Base-by-base conservation (phyloP, 176 grass and related monocot genomes). In the Dactylis glomerata region DNA sequence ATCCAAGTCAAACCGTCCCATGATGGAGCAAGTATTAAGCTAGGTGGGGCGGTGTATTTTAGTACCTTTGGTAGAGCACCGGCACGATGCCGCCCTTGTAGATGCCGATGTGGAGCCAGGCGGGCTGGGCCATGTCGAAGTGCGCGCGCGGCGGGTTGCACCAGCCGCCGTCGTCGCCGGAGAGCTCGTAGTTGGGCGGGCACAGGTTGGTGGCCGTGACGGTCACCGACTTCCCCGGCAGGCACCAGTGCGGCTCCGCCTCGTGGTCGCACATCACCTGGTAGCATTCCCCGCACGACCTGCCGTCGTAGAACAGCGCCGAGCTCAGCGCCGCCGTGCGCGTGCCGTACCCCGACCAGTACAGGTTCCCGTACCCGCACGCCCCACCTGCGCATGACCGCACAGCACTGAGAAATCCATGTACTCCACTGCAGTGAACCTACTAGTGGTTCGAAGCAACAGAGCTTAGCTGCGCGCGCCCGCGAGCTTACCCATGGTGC, bases 241-340 rank as follows among this genome's bases (percentile, higher is more conserved):
- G 11, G 85, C 94, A 97, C 68, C 68, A 81, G 28, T 14, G 1
- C 31, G 52, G 8, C 52, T 27, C 31, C 8, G 57, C 0, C 77
- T 64, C 38, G 57, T n/a, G 67, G 26, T 37, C 26, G 78, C 94
- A 94, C 12, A 38, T 58, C 36, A 97, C 84, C 73, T 74, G 17
- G 79, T 81, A 97, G 88, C 92, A 94, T 65, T 89, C 37, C 28
- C 92, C 92, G 83, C 88, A 94, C 44, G 82, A 84, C 42, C 75
- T 79, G 57, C 87, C 87, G 74, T 83, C 83, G 83, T 83, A 83
- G 91, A 98, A 98, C 42, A 98, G 91, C 19, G 83, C 85, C 31
- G 89, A 83, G 91, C 96, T 98, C 73, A 98, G 85, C 51, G 96
- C 96, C 70, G 96, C 91, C 10, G 96, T 98, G 73, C 72, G 90